Conservation (phyloP, 2,329 filamentous ascomycete genomes). For the Didymella pomorum region DNA sequence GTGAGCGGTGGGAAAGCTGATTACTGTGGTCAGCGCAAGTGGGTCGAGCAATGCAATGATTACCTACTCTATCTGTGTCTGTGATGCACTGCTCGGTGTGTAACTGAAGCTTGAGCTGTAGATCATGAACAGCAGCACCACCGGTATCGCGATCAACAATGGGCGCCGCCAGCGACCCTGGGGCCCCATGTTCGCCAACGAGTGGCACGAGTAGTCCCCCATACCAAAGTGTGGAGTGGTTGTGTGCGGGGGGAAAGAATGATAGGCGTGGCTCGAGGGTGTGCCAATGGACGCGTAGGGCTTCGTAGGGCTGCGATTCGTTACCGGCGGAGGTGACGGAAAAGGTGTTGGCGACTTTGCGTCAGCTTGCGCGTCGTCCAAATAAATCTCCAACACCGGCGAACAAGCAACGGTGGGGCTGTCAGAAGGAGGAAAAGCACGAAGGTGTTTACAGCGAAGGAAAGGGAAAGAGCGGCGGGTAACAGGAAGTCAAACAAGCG, state of each 20-base stretch:
- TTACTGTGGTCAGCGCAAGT: conserved; percentile 13
- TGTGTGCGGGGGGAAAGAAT: conserved; percentile 9
- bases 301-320: conserved; percentile 9
- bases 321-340: conserved; percentile 7
- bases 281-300: conserved; percentile 6
- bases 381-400: conserved; percentile 4
- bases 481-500: conserved; percentile 13
- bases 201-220: conserved; percentile 42
- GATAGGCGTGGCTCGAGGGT: conserved; percentile 3
- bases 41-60: not conserved
- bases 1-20: conserved; percentile 37
- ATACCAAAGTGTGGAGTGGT: conserved; percentile 17
- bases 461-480: conserved; percentile 24
- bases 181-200: conserved; percentile 44
- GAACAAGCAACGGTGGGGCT: not conserved
- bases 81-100: conserved; percentile 29
- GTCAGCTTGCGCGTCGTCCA: conserved; percentile 11
- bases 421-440: conserved; percentile 7
- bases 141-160: conserved; percentile 43
- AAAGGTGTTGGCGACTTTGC: conserved; percentile 12
- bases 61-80: conserved; percentile 34
- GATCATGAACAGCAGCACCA: conserved; percentile 41
- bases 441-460: conserved; percentile 20
- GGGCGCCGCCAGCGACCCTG: conserved; percentile 48
- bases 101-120: conserved; percentile 40